These are phyloP conservation scores for Amaranthus hypochondriacus DNA, from an alignment of 148 eudicot genomes.

Conservation along the genomic window DNA sequence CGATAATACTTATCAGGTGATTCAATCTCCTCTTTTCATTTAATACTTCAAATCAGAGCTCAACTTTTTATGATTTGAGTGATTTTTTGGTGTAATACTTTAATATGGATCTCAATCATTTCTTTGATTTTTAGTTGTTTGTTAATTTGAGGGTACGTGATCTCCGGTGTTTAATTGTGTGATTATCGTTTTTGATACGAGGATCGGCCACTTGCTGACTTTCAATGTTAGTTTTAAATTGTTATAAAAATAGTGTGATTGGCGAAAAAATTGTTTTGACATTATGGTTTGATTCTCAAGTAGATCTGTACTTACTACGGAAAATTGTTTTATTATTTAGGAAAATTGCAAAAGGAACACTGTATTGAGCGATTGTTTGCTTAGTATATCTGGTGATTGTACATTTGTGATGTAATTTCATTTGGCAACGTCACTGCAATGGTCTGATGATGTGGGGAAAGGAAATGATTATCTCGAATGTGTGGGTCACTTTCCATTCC, in stretches of 20 bases:
- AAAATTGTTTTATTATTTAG: background rate
- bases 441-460: background rate
- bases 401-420: background rate
- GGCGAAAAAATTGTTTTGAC: background rate
- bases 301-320: background rate
- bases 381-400: too few relatives aligned
- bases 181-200: too few relatives aligned
- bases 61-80: background rate
- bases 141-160: background rate
- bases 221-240: background rate
- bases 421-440: background rate
- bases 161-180: background rate
- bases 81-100: background rate
- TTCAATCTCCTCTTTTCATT: background rate
- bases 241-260: background rate
- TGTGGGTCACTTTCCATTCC: background rate
- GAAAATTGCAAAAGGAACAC: too few relatives aligned
- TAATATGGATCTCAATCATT: slow-evolving; percentile 13
- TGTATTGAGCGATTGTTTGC: background rate
- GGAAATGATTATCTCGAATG: background rate
- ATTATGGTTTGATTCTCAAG: background rate
- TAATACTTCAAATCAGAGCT: slow-evolving; percentile 6
- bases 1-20: slow-evolving; percentile 48
- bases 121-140: background rate
- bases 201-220: background rate